Base-by-base conservation (phyloP, 2,329 filamentous ascomycete species). In the Aspergillus cejpii region DNA sequence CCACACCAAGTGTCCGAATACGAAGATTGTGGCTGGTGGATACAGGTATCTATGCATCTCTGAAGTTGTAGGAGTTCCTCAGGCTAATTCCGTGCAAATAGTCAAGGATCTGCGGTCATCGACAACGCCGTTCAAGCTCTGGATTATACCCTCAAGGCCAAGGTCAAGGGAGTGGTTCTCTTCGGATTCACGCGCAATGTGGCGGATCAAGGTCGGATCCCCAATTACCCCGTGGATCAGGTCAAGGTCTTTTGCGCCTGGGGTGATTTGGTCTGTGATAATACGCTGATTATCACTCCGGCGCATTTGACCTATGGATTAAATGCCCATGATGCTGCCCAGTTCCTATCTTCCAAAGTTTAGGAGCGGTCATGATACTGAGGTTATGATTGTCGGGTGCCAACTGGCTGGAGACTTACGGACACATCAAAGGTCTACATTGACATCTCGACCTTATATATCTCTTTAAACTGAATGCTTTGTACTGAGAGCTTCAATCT, bases 71-170 rank as follows among this genome's bases (percentile, higher is more conserved):
- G 21, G 41, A 15, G n/a, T 10, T 7, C 12, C 23, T 20, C 5
- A 56, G 6, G 55, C 55, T n/a, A 56, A 5, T 37, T n/a, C n/a
- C 63, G 5, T 11, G 20, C 5, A 3, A 34, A 29, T 26, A 58
- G 57, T 41, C 57, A 74, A 55, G 73, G 72, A 23, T 65, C 68
- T 3, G 72, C 72, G 1, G 66, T 75, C 41, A 64, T 71, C n/a
- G 63, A 66, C 17, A 62, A 63, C 28, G 56, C 69, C 6, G 54
- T 75, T 37, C 56, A 62, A 8, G 58, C 64, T n/a, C 55, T 72
- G 17, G 46, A 52, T 12, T 20, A 49, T 3, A 48, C 45, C 1
- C 56, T 49, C 23, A 31, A 58, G 12, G 39, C 46, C 5, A 59
- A 58, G 51, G 63, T 74, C 36, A 62, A 57, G 33, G 70, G 63